Base-by-base conservation (phyloP, 2,329 filamentous ascomycete species). In the Fusarium aywerte region DNA sequence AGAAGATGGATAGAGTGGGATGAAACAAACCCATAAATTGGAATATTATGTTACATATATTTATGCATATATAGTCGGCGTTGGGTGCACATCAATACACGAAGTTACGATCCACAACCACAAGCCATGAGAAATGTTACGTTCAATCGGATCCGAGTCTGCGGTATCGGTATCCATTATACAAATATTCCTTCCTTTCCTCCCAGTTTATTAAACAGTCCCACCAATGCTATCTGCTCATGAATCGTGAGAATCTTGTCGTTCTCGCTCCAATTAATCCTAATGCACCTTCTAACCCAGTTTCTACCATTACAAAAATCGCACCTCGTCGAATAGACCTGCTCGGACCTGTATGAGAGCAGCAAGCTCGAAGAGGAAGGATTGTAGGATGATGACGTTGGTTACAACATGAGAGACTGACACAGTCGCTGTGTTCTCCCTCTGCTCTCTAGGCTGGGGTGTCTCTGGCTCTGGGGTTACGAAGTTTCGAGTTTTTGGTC, bases 1-100 rank as follows among this genome's bases (percentile, higher is more conserved):
- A 87, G 89, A 74, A 81, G 93, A 68, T 99, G 96, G 96, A 89
- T 94, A 10, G 86, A 87, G 12, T 98, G 94, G 93, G 92, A 90
- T 53, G 90, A 92, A 77, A 78, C 49, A n/a, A 69, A 62, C 31
- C 23, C 63, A 62, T 72, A 39, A 60, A 50, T 27, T 36, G 53
- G 13, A 65, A 52, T 20, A 68, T 60, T 45, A 62, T 31, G 27
- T 59, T 67, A 36, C 48, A 56, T 54, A 40, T 33, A 43, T 33
- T 48, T 52, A 52, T 36, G 40, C 52, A 44, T 54, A 63, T 58
- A 57, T 36, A 68, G 49, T 45, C 27, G 39, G 66, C 54, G 43
- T 64, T 38, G 31, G 62, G 23, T 60, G 64, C 52, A 49, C 33
- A 62, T 49, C 43, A 69, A 62, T 58, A 69, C 47, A 68, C 44